Conservation (phyloP, 768 basidiomycete genomes). For the Tylopilus felleus region DNA sequence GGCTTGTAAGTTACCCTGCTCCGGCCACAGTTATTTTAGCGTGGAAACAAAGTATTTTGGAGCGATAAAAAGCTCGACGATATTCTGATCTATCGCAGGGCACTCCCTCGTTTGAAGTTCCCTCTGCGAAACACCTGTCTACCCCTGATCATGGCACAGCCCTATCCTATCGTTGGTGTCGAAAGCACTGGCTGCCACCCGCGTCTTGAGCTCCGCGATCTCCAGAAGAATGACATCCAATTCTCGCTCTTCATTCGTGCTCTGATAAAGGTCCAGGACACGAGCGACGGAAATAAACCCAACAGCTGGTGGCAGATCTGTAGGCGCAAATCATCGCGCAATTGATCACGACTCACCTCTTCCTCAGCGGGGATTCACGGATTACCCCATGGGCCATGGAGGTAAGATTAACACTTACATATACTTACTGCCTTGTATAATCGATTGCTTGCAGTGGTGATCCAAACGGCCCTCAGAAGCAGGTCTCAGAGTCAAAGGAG, state of each 20-base stretch:
- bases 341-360: neutral
- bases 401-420: neutral
- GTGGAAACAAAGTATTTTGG: neutral
- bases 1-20: too few species aligned
- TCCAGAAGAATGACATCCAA: constrained; percentile 7
- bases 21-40: neutral
- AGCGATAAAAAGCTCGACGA: constrained; percentile 4
- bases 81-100: neutral
- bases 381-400: constrained; percentile 13
- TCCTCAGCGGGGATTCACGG: constrained; percentile 15
- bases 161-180: constrained; percentile 9
- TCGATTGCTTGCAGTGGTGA: constrained; percentile 10
- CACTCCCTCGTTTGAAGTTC: neutral
- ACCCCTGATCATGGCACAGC: constrained; percentile 8
- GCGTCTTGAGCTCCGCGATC: constrained; percentile 18
- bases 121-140: neutral
- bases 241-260: constrained; percentile 21
- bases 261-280: constrained; percentile 2
- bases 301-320: constrained; percentile 23
- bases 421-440: neutral
- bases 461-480: constrained; percentile 8
- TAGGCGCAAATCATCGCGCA: neutral
- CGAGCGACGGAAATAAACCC: constrained; percentile 5
- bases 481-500: neutral
- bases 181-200: constrained; percentile 2